Base-by-base conservation (phyloP, 2,329 filamentous ascomycete genomes). In the Pseudocercospora macadamiae region DNA sequence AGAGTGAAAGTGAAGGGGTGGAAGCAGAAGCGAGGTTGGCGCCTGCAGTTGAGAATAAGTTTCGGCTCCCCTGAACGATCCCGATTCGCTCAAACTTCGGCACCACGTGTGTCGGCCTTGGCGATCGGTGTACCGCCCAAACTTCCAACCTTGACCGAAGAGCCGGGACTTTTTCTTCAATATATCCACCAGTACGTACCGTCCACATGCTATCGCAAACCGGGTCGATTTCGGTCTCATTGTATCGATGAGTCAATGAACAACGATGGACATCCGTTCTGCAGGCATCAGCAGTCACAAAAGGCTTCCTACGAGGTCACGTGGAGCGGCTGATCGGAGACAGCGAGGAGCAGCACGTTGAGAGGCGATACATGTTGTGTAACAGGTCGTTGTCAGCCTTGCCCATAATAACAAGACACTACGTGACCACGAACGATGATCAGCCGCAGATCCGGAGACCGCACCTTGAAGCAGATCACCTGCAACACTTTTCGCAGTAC, bases 71-170 rank as follows among this genome's bases (percentile, higher is more conserved):
- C 12, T 47, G 42, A 26, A 19, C 26, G 42, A 26, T 19, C 42
- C 23, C 42, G 42, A 47, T 47, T 47, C 19, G 42, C 42, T 47
- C 42, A 47, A 23, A 16, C 19, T 47, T 44, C 26, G 19, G 42
- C 19, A 23, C 19, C 42, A 47, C 42, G 42, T 47, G 42, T 47
- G n/a, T 47, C 28, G 28, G 28, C 28, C 42, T 47, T 47, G 42
- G 42, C 42, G 42, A 47, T 26, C 10, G 21, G 10, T 5, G 10
- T 8, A n/a, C n/a, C n/a, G n/a, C n/a, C n/a, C 6, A 32, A 32
- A 32, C 12, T 32, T n/a, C n/a, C 19, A 26, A 45, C 39, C 39
- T 44, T 23, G 39, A 44, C 19, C 19, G 16, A 44, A 8, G 39
- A 44, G 28, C 28, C 28, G 36, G 36, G 21, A 7, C 36, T 39